phyloP scores from a whole-genome alignment of 2,329 filamentous ascomycete species.

The Sphaerulina musiva region DNA sequence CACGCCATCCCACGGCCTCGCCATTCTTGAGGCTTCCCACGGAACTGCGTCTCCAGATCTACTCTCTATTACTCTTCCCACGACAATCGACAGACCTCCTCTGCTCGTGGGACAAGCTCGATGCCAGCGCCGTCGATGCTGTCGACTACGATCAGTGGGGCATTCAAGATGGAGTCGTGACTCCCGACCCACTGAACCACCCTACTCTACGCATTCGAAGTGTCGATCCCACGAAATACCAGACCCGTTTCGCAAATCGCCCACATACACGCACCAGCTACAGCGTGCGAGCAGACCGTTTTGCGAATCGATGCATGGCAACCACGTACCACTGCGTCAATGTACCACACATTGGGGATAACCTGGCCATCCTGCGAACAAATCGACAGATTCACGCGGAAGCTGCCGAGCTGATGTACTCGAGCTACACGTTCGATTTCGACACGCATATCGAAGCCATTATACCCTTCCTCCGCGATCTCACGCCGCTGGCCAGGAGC shows the following conservation, averaged over 20 bases:
- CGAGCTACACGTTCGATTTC: conserved; percentile 53
- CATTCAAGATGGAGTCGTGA: conserved; percentile 5
- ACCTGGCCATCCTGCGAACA: conserved; percentile 26
- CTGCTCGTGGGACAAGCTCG: conserved; percentile 28
- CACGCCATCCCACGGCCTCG: conserved; percentile 7
- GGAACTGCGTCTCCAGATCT: conserved; percentile 45
- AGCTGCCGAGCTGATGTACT: conserved; percentile 52
- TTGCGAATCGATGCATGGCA: conserved; percentile 38
- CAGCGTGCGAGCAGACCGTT: conserved; percentile 37
- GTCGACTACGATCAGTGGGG: conserved; percentile 37
- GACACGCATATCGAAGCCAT: conserved; percentile 55
- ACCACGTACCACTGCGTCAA: conserved; percentile 51
- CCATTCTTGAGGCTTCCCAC: conserved; percentile 41
- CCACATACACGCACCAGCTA: conserved; percentile 35
- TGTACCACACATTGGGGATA: conserved; percentile 34
- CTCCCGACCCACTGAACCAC: conserved; percentile 13
- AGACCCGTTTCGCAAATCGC: conserved; percentile 16
- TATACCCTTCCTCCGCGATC: conserved; percentile 53
- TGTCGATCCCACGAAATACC: conserved; percentile 36
- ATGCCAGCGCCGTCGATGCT: conserved; percentile 36
- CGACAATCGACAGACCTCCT: conserved; percentile 26
- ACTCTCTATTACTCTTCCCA: conserved; percentile 40
- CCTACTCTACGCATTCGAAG: conserved; percentile 40
- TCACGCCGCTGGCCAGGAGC: conserved; percentile 45
- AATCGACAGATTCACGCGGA: conserved; percentile 48